Evolutionary conservation across 805 yeast genomes (phyloP).

Genomic region (Pichia ethanolica): DNA sequence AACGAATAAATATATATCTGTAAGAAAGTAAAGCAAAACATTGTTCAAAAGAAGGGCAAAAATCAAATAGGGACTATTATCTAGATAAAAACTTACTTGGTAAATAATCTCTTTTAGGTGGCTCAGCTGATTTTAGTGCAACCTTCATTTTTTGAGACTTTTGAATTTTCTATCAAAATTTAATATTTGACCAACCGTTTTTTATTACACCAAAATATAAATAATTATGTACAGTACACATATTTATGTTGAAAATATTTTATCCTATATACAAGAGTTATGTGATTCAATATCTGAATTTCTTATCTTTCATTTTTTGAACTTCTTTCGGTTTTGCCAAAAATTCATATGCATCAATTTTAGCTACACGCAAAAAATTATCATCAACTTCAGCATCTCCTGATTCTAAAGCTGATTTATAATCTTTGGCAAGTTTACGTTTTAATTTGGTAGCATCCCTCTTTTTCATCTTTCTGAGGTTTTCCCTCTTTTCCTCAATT

Average conservation of each 20-base stretch:
- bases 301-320: conserved; percentile 18
- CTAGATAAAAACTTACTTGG: not conserved
- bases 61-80: not conserved
- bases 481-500: conserved; percentile 30
- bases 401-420: conserved; percentile 18
- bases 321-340: conserved; percentile 22
- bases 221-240: not conserved
- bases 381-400: conserved; percentile 20
- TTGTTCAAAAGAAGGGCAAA: not conserved
- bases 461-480: conserved; percentile 19
- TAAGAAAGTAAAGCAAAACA: not conserved
- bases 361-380: conserved; percentile 17
- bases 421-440: conserved; percentile 19
- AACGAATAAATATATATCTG: too few species aligned
- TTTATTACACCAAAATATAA: not conserved
- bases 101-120: not conserved
- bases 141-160: too few species aligned
- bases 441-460: conserved; percentile 19
- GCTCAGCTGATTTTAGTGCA: not conserved
- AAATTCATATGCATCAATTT: conserved; percentile 23
- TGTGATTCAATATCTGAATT: conserved; percentile 11
- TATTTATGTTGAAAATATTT: not conserved
- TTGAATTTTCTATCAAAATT: not conserved
- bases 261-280: not conserved
- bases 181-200: not conserved